These are phyloP conservation scores for Pezicula neosporulosa DNA, from an alignment of 2,329 filamentous ascomycete genomes.

Conservation along the genomic window DNA sequence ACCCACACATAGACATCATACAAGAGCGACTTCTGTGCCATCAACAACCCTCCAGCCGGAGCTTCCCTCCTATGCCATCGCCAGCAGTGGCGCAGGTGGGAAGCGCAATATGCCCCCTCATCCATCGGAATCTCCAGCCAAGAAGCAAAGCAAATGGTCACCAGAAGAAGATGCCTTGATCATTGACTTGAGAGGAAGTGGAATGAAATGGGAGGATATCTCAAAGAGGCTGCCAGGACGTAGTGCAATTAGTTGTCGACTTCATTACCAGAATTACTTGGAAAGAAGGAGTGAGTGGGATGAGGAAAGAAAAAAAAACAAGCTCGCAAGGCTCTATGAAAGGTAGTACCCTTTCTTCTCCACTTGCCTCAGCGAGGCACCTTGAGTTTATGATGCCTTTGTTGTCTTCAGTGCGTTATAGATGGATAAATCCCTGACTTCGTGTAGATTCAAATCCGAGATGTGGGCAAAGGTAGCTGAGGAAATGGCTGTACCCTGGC, in stretches of 20 bases:
- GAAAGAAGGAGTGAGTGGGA: constrained; percentile 94
- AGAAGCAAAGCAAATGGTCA: constrained; percentile 97
- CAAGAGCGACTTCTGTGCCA: constrained; percentile 19
- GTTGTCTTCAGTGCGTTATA: too few species aligned
- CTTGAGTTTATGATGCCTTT: constrained; percentile 1
- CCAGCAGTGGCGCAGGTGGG: constrained; percentile 23
- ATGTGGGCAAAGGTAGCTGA: constrained; percentile 97
- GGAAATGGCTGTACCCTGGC: constrained; percentile 93
- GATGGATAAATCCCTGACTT: not conserved
- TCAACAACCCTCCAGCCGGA: constrained; percentile 19
- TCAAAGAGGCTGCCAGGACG: constrained; percentile 85
- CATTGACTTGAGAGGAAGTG: constrained; percentile 82
- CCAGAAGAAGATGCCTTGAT: constrained; percentile 90
- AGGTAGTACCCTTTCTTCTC: constrained; percentile 57
- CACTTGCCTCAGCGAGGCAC: not conserved
- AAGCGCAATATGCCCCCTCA: constrained; percentile 53
- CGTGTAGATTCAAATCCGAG: constrained; percentile 82
- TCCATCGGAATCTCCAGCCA: constrained; percentile 66
- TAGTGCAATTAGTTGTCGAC: constrained; percentile 88
- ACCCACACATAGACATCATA: constrained; percentile 32
- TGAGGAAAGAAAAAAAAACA: constrained; percentile 97
- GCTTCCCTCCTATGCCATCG: constrained; percentile 19
- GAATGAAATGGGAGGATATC: constrained; percentile 99
- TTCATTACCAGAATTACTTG: constrained; percentile 97
- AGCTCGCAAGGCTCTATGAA: constrained; percentile 90